phyloP scores from a whole-genome alignment of 352 stramenopile genomes.

The Pythium volutum region DNA sequence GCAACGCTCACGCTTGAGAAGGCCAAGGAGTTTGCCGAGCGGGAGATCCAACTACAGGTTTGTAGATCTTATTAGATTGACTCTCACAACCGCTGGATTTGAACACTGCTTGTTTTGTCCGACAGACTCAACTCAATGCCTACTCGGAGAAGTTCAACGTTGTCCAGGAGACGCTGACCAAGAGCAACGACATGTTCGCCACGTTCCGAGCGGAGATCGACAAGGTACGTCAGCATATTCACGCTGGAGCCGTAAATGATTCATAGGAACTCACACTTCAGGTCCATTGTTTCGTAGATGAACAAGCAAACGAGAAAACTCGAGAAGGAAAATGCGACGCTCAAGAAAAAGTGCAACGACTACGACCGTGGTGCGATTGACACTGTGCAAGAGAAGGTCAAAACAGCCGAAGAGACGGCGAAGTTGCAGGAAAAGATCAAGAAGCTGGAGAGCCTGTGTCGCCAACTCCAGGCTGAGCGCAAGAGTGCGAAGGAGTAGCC shows the following conservation, averaged over 20 bases:
- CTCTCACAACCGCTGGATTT: neutral
- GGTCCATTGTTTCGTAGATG: slow-evolving; percentile 32
- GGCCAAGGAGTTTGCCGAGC: slow-evolving; percentile 75
- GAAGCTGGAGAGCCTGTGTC: slow-evolving; percentile 80
- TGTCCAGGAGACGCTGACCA: slow-evolving; percentile 80
- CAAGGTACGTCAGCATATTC: slow-evolving; percentile 38
- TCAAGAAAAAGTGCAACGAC: slow-evolving; percentile 79
- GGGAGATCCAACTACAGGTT: slow-evolving; percentile 74
- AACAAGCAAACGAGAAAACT: slow-evolving; percentile 84
- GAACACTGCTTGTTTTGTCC: neutral
- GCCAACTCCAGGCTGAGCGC: slow-evolving; percentile 76
- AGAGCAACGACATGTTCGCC: slow-evolving; percentile 86
- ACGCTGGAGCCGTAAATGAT: neutral
- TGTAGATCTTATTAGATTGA: neutral
- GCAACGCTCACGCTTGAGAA: slow-evolving; percentile 80
- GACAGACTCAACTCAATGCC: slow-evolving; percentile 58
- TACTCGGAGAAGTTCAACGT: slow-evolving; percentile 87
- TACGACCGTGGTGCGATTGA: slow-evolving; percentile 79
- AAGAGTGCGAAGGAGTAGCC: slow-evolving; percentile 34
- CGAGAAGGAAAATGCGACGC: slow-evolving; percentile 78
- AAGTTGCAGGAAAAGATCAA: slow-evolving; percentile 80
- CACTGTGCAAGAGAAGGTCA: slow-evolving; percentile 72
- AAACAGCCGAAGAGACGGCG: slow-evolving; percentile 52
- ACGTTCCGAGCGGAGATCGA: slow-evolving; percentile 86
- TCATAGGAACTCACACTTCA: neutral